Evolutionary conservation across 495 filamentous ascomycete species (phyloP), one percentile per base, ranked within the genome.

Genomic region (Haplographium delicatum): DNA sequence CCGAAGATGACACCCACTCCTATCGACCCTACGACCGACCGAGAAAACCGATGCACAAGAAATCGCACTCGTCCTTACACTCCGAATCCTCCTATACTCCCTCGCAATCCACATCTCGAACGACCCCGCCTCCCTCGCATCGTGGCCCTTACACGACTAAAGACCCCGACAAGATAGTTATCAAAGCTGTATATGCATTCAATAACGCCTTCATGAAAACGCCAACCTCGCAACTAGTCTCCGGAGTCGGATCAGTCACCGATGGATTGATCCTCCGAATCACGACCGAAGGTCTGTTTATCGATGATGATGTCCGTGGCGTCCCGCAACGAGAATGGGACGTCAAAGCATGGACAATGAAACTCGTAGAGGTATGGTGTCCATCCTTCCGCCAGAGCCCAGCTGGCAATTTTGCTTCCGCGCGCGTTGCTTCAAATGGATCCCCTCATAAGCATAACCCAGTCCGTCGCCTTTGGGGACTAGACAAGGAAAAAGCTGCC

Each of bases 261-360:
- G 90, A 95, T 64, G 91, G 90, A 0, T 72, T 96, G 24, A 80
- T 95, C 35, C 78, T 96, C 34, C 78, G 82, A 9, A 88, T 95
- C 59, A 88, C 82, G 1, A 90, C 84, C 2, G 93, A 95, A 64
- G 93, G 93, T 3, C 78, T 96, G 27, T 97, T 97, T 65, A 88
- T 98, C 57, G 93, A 98, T 62, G 94, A 97, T 63, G 93, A 96
- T 58, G 72, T 96, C 30, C 81, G 89, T 15, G 82, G 82, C 33
- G 85, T 95, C 2, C 81, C 85, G 16, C 89, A 95, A 64, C 79
- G 93, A 41, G 94, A 97, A 69, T 98, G 94, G 94, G 93, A 98
- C 63, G 79, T 96, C 65, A 96, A 96, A 63, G 91, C 91, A 15
- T 96, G 93, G 93, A 95, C 88, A 10, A 78, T 98, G 68, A 96